Conservation (phyloP, 2,329 filamentous ascomycete genomes). For the Calonectria pteridis region DNA sequence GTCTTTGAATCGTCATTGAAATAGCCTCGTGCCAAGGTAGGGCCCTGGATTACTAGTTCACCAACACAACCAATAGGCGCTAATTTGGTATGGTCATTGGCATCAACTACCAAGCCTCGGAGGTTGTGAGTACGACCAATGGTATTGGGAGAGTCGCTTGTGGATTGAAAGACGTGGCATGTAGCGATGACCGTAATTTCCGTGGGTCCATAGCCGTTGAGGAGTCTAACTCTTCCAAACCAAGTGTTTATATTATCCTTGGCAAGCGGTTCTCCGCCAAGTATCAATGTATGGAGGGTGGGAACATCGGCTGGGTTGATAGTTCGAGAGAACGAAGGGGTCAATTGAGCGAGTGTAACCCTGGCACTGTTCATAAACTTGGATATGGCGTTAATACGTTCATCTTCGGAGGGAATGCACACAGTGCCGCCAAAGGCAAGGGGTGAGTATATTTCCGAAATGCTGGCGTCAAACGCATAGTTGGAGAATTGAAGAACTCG, state of each 20-base stretch:
- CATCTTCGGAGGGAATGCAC: conserved; percentile 52
- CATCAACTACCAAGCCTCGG: conserved; percentile 24
- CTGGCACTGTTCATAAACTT: conserved; percentile 9
- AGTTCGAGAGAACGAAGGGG: conserved; percentile 1
- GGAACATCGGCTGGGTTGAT: background rate
- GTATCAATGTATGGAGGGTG: background rate
- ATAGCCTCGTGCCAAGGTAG: conserved; percentile 60
- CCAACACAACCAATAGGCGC: conserved; percentile 29
- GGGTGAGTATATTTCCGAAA: conserved; percentile 54
- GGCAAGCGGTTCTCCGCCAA: conserved; percentile 25
- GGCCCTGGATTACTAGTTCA: conserved; percentile 40
- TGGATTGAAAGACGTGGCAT: background rate
- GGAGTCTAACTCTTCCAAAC: conserved; percentile 7
- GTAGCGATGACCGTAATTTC: conserved; percentile 17
- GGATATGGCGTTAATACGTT: conserved; percentile 39
- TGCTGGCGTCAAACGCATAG: conserved; percentile 55
- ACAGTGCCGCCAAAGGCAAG: conserved; percentile 53
- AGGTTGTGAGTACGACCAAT: conserved; percentile 25
- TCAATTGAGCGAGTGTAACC: background rate
- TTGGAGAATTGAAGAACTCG: conserved; percentile 39
- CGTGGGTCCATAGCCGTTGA: conserved; percentile 18
- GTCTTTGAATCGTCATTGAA: conserved; percentile 46
- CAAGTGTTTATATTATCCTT: conserved; percentile 21
- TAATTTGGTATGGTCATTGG: conserved; percentile 1
- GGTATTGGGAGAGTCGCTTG: background rate